These are phyloP conservation scores for Xenosphaeropsis pyriputrescens DNA, from an alignment of 2,329 filamentous ascomycete genomes.

Conservation along the genomic window DNA sequence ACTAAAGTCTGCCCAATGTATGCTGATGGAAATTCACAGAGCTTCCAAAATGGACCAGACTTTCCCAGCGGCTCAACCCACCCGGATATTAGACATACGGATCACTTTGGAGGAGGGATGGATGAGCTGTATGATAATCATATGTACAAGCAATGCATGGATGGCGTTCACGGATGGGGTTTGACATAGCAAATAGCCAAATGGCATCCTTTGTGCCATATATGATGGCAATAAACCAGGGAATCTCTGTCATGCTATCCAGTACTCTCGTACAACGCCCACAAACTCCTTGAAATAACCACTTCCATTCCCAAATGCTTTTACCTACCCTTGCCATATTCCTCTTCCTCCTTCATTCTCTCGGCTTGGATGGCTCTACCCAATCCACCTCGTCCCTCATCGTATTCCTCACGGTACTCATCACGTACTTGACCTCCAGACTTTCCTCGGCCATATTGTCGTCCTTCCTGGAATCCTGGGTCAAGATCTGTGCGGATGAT, in stretches of 20 bases:
- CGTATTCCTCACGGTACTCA: slow-evolving; percentile 94
- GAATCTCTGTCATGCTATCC: slow-evolving; percentile 3
- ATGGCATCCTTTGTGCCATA: too few species aligned
- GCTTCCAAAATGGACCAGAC: slow-evolving; percentile 84
- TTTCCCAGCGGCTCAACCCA: slow-evolving; percentile 86
- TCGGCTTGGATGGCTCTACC: slow-evolving; percentile 64
- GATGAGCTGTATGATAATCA: slow-evolving; percentile 10
- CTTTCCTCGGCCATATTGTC: slow-evolving; percentile 91
- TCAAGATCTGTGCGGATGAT: slow-evolving; percentile 93
- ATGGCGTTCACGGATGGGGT: slow-evolving; percentile 10
- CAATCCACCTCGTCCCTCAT: slow-evolving; percentile 83
- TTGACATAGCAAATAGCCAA: too few species aligned
- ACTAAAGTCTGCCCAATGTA: too few species aligned
- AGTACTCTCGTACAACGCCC: slow-evolving; percentile 10
- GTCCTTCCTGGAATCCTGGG: slow-evolving; percentile 87
- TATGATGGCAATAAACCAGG: too few species aligned
- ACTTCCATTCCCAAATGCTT: not conserved
- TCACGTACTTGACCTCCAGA: slow-evolving; percentile 94
- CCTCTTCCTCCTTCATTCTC: slow-evolving; percentile 38
- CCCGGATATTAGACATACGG: slow-evolving; percentile 61
- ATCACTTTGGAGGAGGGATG: not conserved
- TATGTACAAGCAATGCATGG: slow-evolving; percentile 10
- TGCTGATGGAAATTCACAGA: slow-evolving; percentile 29
- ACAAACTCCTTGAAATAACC: slow-evolving; percentile 5
- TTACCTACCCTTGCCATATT: slow-evolving; percentile 41